Percentiles rank a stretch among this genome's conserved stretches.
phyloP scores from a whole-genome alignment of 2,329 filamentous ascomycete genomes.

The Clonostachys chloroleuca region DNA sequence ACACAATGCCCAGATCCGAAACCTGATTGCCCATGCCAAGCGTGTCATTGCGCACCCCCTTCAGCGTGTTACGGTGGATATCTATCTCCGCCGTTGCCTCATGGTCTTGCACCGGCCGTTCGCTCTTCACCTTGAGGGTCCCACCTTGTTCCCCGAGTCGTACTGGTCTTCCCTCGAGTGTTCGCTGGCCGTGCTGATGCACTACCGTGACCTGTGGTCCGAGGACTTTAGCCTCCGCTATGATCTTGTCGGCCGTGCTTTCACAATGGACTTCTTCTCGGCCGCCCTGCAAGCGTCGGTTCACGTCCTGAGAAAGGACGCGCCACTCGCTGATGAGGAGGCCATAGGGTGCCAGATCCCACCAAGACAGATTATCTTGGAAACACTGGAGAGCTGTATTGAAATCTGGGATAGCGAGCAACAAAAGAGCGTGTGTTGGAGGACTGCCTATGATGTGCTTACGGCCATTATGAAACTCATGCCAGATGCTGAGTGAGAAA shows the following conservation, averaged over 20 bases:
- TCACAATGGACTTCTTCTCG: slow-evolving; percentile 28
- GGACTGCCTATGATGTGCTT: slow-evolving; percentile 23
- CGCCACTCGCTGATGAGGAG: slow-evolving; percentile 18
- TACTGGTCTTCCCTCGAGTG: slow-evolving; percentile 30
- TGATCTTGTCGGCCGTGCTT: slow-evolving; percentile 23
- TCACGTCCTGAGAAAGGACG: slow-evolving; percentile 25
- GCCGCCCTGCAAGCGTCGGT: slow-evolving; percentile 23
- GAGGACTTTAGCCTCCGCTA: slow-evolving; percentile 14
- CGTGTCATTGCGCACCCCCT: slow-evolving; percentile 18
- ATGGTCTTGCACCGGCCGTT: slow-evolving; percentile 28
- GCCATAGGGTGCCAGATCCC: slow-evolving; percentile 20
- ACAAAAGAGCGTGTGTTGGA: slow-evolving; percentile 25
- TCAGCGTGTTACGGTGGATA: slow-evolving; percentile 25
- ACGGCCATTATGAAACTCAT: slow-evolving; percentile 17
- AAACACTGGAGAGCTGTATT: slow-evolving; percentile 22
- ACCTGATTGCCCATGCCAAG: slow-evolving; percentile 21
- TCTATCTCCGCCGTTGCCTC: slow-evolving; percentile 24
- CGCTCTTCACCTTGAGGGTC: slow-evolving; percentile 23
- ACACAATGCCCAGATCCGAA: slow-evolving; percentile 22
- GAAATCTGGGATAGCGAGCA: slow-evolving; percentile 27
- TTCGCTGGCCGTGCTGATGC: slow-evolving; percentile 24
- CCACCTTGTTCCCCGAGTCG: slow-evolving; percentile 22
- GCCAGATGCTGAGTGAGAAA: slow-evolving; percentile 7
- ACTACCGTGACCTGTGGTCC: slow-evolving; percentile 27
- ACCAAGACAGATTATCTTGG: slow-evolving; percentile 25